phyloP scores from a whole-genome alignment of 495 filamentous ascomycete genomes.

The Podospora bellae-mahoneyi region DNA sequence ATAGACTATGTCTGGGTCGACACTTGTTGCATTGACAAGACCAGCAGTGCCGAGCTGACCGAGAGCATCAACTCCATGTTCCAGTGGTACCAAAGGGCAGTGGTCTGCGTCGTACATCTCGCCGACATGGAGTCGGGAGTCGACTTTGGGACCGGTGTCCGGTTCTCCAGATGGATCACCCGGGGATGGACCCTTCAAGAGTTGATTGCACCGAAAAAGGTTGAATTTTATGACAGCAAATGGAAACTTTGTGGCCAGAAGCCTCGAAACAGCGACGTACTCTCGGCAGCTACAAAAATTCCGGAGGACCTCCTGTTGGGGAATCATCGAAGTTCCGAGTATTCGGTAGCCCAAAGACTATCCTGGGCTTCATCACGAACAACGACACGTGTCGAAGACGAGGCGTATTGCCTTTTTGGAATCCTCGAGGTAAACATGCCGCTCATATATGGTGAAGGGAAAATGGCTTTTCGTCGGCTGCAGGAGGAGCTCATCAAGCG shows the following conservation, averaged over 20 bases:
- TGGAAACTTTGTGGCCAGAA: slow-evolving; percentile 21
- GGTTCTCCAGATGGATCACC: slow-evolving; percentile 33
- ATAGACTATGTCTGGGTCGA: neutral
- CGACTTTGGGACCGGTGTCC: neutral
- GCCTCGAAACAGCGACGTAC: neutral
- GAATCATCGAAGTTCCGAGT: neutral
- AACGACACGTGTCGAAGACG: slow-evolving; percentile 28
- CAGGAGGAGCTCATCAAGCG: slow-evolving; percentile 24
- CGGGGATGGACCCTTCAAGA: slow-evolving; percentile 46
- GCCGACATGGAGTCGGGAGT: slow-evolving; percentile 23
- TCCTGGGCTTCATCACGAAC: slow-evolving; percentile 22
- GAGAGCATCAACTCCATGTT: slow-evolving; percentile 26
- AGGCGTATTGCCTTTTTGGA: slow-evolving; percentile 27
- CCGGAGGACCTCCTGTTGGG: neutral
- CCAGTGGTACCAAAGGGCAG: slow-evolving; percentile 28
- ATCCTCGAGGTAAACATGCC: slow-evolving; percentile 28
- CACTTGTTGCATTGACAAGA: slow-evolving; percentile 1
- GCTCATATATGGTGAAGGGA: slow-evolving; percentile 26
- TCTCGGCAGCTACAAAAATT: neutral
- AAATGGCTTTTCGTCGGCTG: slow-evolving; percentile 22
- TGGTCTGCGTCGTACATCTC: slow-evolving; percentile 36
- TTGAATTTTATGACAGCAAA: slow-evolving; percentile 32
- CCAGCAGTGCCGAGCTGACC: slow-evolving; percentile 3
- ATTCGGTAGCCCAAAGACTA: slow-evolving; percentile 20
- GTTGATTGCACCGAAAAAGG: slow-evolving; percentile 33